Percentiles rank a stretch among this genome's conserved stretches.
phyloP scores from a whole-genome alignment of 805 yeast genomes.

The Schwanniomyces vanrijiae region DNA sequence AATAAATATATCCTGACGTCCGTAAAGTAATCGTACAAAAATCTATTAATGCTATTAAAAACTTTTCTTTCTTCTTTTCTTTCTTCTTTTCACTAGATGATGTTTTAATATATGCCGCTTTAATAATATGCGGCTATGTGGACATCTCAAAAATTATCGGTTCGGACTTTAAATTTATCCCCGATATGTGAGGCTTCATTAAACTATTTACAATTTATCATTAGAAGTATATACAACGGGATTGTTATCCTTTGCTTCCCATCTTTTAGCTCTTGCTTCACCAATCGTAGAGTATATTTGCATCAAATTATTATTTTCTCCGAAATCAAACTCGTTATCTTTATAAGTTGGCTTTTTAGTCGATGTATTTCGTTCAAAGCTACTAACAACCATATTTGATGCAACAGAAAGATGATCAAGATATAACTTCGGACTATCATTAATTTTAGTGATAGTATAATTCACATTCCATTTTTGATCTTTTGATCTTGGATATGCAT shows the following conservation, averaged over 20 bases:
- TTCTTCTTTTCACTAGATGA: not conserved
- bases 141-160: not conserved
- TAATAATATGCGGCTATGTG: not conserved
- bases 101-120: not conserved
- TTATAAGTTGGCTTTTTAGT: not conserved
- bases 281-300: constrained; percentile 28
- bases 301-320: constrained; percentile 10
- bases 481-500: constrained; percentile 23
- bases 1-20: not conserved
- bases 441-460: constrained; percentile 16
- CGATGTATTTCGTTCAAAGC: constrained; percentile 2
- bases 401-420: constrained; percentile 5
- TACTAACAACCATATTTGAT: constrained; percentile 6
- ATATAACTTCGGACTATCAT: constrained; percentile 11
- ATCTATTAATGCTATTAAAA: not conserved
- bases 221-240: constrained; percentile 19
- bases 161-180: constrained; percentile 1
- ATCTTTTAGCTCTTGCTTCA: constrained; percentile 19
- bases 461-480: constrained; percentile 21
- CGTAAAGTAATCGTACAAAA: not conserved
- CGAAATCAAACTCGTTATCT: not conserved
- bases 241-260: constrained; percentile 23
- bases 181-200: not conserved
- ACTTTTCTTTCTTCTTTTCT: not conserved
- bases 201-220: not conserved